phyloP scores from a whole-genome alignment of 306 rosid genomes.

The Gleditsia sinensis region DNA sequence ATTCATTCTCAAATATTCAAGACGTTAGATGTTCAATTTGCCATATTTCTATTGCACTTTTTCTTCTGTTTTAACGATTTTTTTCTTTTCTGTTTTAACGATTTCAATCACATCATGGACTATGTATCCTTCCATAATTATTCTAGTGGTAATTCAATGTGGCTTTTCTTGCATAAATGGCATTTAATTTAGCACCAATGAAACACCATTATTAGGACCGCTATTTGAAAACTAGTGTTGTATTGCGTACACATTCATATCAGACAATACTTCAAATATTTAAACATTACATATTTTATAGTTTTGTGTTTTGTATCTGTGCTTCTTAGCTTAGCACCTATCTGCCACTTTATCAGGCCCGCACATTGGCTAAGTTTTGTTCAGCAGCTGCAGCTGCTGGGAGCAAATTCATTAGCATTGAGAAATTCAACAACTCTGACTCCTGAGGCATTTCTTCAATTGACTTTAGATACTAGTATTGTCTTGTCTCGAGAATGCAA shows the following conservation, averaged over 20 bases:
- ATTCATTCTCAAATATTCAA: neutral
- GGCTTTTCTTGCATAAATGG: slow-evolving; percentile 5
- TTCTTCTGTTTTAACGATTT: neutral
- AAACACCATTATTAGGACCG: slow-evolving; percentile 58
- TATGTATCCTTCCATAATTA: neutral
- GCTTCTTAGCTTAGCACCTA: neutral
- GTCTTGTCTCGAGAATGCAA: slow-evolving; percentile 60
- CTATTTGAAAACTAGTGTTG: no score
- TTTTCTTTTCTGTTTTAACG: neutral
- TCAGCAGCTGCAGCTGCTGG: slow-evolving; percentile 60
- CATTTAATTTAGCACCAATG: neutral
- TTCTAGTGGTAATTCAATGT: neutral
- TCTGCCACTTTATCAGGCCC: slow-evolving; percentile 58
- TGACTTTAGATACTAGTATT: slow-evolving; percentile 43
- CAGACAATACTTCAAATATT: no score
- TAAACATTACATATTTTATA: no score
- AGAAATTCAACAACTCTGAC: slow-evolving; percentile 61
- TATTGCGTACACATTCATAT: no score
- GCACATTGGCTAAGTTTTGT: slow-evolving; percentile 65
- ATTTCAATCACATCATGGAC: slow-evolving; percentile 6
- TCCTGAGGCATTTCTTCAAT: slow-evolving; percentile 61
- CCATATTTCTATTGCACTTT: neutral
- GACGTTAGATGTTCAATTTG: neutral
- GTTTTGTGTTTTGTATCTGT: no score
- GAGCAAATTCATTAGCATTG: slow-evolving; percentile 60